Evolutionary conservation across 2,329 filamentous ascomycete genomes (phyloP), one percentile per base, ranked within the genome.

Genomic region (Trichoderma aggressivum): DNA sequence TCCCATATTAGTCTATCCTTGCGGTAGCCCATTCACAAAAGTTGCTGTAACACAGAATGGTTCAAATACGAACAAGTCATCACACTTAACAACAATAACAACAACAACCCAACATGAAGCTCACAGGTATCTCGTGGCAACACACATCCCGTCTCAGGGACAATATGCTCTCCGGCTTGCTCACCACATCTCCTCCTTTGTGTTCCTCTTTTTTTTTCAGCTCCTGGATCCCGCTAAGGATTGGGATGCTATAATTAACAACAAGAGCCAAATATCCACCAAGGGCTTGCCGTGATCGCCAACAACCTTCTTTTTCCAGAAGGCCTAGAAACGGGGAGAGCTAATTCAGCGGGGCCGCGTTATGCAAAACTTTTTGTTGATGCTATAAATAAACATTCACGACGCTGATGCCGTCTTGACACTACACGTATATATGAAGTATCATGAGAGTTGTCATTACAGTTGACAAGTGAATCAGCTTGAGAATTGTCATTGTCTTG

Each of bases 171-270:
- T 59, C 55, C 55, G 28, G 24, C 55, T 59, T 59, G 34, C 28
- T n/a, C 58, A 24, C 56, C 18, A 8, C 32, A 30, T 39, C 30
- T 24, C 58, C 5, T 24, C 58, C 58, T 26, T 24, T 34, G n/a
- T 18, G 3, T 59, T 30, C 4, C 18, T 8, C 3, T 8, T 34
- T 32, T 24, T 28, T n/a, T 61, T n/a, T 43, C 24, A 62, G 59
- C 34, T 62, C 24, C 11, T 21, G 58, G 21, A 62, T 62, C 24
- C 59, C 34, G 59, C 59, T 18, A 62, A 62, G 21, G 24, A n/a
- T n/a, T n/a, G n/a, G n/a, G n/a, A 43, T 62, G 59, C 59, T 62
- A 62, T 47, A 43, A 47, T 62, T 62, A 43, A 43, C 59, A 43
- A 43, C 59, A 12, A 7, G 14, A 16, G 5, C 18, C 18, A n/a